Base-by-base conservation (phyloP, 164 flowering plant genomes). In the Annona cherimola region DNA sequence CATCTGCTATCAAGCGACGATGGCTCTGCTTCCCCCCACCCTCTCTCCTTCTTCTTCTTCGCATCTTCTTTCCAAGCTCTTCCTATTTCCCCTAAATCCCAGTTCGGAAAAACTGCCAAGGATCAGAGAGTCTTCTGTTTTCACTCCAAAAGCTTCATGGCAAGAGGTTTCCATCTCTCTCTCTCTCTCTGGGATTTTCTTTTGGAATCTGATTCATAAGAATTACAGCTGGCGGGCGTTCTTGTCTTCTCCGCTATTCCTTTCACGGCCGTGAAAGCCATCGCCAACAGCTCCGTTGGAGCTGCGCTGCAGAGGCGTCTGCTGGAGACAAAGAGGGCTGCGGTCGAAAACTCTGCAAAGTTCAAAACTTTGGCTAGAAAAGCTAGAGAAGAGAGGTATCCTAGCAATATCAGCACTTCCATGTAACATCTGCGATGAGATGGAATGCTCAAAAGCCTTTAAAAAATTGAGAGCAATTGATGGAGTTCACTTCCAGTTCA, bases 241-340 rank as follows among this genome's bases (percentile, higher is more conserved):
- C 65, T 95, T 69, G 75, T 95, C 2, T 89, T 95, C 85, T 95
- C 99, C 3, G 98, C 99, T 42, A 80, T 95, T 80, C 98, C 99
- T 19, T 95, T 93, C 85, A 93, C 99, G 9, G 94, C 87, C 2
- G 99, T 95, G 61, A 95, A 95, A 80, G 90, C 89, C 76, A 86
- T 95, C 0, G 98, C 98, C 54, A 93, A 90, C 79, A 91, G 97
- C 74, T 86, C 98, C 2, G 70, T 95, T 0, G 99, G 96, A 40
- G 91, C 84, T 70, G 68, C 78, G 45, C 89, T 95, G 45, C 94
- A 83, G 85, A 78, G 82, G 70, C 81, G 89, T 75, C 68, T 95
- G 89, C 79, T 79, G 76, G 85, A 83, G 80, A 86, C 78, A 68
- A 95, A 93, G 85, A 84, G 80, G 76, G 70, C 46, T 61, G 88